phyloP scores from a whole-genome alignment of 1,284 basidiomycete genomes.

The Ceratobasidium sp. region DNA sequence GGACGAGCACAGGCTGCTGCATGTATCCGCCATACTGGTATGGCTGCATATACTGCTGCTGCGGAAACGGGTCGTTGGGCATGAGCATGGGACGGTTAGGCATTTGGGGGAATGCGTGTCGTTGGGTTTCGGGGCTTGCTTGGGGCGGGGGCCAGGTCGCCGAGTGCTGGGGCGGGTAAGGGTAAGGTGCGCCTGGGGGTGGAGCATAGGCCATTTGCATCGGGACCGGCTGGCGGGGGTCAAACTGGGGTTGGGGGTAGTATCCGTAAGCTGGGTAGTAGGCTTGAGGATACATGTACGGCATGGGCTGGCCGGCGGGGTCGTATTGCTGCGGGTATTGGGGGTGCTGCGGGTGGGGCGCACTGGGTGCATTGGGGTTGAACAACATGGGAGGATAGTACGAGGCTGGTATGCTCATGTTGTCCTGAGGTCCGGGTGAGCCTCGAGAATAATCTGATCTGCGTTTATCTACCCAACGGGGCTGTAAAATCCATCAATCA shows the following conservation, averaged over 20 bases:
- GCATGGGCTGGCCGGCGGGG: constrained; percentile 18
- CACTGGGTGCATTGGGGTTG: constrained; percentile 30
- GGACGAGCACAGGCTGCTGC: constrained; percentile 31
- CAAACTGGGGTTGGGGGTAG: constrained; percentile 29
- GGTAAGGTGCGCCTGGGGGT: constrained; percentile 1
- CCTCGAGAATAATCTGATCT: constrained; percentile 44
- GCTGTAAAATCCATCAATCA: constrained; percentile 18
- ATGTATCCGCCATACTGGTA: constrained; percentile 17
- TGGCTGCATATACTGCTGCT: constrained; percentile 30
- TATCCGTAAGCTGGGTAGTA: constrained; percentile 32
- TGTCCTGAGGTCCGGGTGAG: constrained; percentile 32
- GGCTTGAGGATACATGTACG: constrained; percentile 31
- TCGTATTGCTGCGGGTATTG: constrained; percentile 25
- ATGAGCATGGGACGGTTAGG: constrained; percentile 14
- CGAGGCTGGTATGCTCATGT: background rate
- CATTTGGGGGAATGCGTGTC: constrained; percentile 24
- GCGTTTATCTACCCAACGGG: constrained; percentile 50
- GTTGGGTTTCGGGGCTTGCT: constrained; percentile 4
- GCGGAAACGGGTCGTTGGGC: constrained; percentile 20
- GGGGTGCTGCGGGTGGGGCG: background rate
- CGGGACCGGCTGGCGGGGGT: constrained; percentile 17
- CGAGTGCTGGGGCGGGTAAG: constrained; percentile 24
- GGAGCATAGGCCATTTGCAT: constrained; percentile 27
- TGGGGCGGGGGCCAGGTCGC: constrained; percentile 20
- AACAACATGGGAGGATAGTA: constrained; percentile 29